These are phyloP conservation scores for Drechslera avenae DNA, from an alignment of 2,329 filamentous ascomycete species.

Conservation along the genomic window DNA sequence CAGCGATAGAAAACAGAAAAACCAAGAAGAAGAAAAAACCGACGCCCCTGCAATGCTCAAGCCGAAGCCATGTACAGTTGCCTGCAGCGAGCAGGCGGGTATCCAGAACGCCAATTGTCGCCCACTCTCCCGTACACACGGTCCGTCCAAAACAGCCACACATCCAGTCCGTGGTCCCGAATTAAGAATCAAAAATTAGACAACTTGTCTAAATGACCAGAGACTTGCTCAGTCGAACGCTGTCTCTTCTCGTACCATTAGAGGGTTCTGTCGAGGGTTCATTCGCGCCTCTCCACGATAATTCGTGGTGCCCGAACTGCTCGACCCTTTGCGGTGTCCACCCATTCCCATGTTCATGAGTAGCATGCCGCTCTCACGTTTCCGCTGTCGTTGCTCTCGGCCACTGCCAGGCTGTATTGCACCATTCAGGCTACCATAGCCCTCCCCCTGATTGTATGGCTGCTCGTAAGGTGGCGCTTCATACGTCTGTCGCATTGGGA, in stretches of 20 bases:
- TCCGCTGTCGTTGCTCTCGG: conserved; percentile 40
- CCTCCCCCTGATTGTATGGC: conserved; percentile 34
- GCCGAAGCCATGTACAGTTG: conserved; percentile 10
- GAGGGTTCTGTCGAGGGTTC: conserved; percentile 19
- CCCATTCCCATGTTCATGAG: conserved; percentile 46
- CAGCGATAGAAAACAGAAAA: conserved; percentile 3
- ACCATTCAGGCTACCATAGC: conserved; percentile 45
- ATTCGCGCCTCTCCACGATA: conserved; percentile 6
- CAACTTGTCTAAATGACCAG: conserved; percentile 9
- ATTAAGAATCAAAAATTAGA: conserved; percentile 43
- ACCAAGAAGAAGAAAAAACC: too few species aligned
- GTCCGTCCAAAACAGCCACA: conserved; percentile 14
- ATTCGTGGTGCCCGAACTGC: conserved; percentile 31
- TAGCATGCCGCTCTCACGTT: conserved; percentile 48
- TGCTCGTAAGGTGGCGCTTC: conserved; percentile 45
- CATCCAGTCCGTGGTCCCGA: conserved; percentile 34
- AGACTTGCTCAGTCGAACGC: conserved; percentile 36
- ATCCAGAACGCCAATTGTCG: neutral
- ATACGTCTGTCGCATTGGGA: conserved; percentile 57
- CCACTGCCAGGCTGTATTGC: conserved; percentile 32
- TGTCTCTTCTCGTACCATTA: conserved; percentile 38
- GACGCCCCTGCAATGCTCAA: neutral
- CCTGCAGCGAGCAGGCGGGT: conserved; percentile 21
- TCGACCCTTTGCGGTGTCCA: conserved; percentile 45
- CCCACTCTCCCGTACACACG: neutral